phyloP scores from a whole-genome alignment of 1,284 basidiomycete species.

The Apiotrichum veenhuisii region DNA sequence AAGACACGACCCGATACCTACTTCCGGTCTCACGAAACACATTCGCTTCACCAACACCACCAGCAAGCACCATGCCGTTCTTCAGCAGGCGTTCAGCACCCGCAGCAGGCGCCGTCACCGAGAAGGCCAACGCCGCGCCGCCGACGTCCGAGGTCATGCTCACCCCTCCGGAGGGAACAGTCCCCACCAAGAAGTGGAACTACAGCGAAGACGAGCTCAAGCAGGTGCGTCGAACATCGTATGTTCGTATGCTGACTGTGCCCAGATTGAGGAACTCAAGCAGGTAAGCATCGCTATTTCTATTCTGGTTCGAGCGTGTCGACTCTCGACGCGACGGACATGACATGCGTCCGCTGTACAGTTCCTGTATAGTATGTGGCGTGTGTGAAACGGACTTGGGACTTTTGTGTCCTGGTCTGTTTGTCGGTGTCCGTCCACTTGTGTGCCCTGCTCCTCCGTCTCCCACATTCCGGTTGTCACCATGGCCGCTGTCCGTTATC shows the following conservation, averaged over 20 bases:
- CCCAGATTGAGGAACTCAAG: conserved; percentile 58
- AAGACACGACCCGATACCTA: too few species aligned
- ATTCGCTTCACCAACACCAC: background rate
- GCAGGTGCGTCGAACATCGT: conserved; percentile 30
- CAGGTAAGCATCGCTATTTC: conserved; percentile 53
- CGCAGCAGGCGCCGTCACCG: conserved; percentile 2
- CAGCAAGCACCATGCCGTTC: conserved; percentile 8
- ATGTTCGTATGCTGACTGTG: conserved; percentile 6
- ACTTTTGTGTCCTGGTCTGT: too few species aligned
- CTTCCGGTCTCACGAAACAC: background rate
- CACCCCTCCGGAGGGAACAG: conserved; percentile 9
- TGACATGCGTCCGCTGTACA: too few species aligned
- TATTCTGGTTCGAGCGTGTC: too few species aligned
- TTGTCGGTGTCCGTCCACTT: too few species aligned
- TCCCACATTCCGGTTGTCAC: too few species aligned
- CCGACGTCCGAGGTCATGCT: conserved; percentile 10
- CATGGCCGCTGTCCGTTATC: too few species aligned
- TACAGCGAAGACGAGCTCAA: conserved; percentile 63
- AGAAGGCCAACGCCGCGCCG: conserved; percentile 7
- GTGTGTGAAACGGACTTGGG: too few species aligned
- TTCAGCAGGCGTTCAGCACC: conserved; percentile 6
- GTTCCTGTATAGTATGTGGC: too few species aligned
- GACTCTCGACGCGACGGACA: too few species aligned
- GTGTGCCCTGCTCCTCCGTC: too few species aligned
- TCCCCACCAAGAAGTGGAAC: conserved; percentile 53